Conservation (phyloP, 1,284 basidiomycete genomes). For the Apiotrichum siamense region DNA sequence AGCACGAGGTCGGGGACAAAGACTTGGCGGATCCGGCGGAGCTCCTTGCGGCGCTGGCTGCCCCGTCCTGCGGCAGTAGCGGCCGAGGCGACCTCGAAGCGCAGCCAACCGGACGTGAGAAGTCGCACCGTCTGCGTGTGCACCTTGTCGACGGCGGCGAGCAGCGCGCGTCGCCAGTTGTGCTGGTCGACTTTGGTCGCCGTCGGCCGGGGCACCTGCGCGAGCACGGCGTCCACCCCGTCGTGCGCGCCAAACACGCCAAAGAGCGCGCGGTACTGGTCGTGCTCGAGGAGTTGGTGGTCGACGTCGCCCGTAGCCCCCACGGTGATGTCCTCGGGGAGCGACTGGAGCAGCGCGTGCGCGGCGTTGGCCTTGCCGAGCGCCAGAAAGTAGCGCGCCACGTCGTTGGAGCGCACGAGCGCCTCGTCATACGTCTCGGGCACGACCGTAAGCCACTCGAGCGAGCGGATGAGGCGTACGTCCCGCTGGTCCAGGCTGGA, state of each 20-base stretch:
- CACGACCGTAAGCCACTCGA: constrained; percentile 88
- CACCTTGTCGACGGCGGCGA: constrained; percentile 38
- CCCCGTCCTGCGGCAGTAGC: too few species aligned
- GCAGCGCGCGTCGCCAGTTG: constrained; percentile 25
- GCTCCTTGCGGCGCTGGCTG: constrained; percentile 60
- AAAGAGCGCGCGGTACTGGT: constrained; percentile 28
- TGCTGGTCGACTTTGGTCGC: constrained; percentile 34
- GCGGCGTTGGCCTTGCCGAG: constrained; percentile 68
- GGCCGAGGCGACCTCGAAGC: constrained; percentile 34
- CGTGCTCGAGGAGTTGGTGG: constrained; percentile 29
- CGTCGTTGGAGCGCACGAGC: constrained; percentile 74
- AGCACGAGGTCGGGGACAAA: constrained; percentile 88
- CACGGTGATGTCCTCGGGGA: constrained; percentile 54
- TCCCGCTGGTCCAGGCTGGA: constrained; percentile 50
- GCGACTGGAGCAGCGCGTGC: constrained; percentile 57
- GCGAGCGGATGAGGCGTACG: constrained; percentile 67
- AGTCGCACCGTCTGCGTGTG: constrained; percentile 45
- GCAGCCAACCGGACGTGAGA: constrained; percentile 51
- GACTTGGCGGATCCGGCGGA: constrained; percentile 74
- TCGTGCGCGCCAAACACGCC: constrained; percentile 34
- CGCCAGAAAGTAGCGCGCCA: constrained; percentile 76
- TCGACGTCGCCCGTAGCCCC: constrained; percentile 11
- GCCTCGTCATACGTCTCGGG: constrained; percentile 69
- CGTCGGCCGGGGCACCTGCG: constrained; percentile 24
- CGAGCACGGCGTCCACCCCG: constrained; percentile 33